Evolutionary conservation across 176 grass and related monocot species (phyloP).

Genomic region (Triticum dicoccoides): DNA sequence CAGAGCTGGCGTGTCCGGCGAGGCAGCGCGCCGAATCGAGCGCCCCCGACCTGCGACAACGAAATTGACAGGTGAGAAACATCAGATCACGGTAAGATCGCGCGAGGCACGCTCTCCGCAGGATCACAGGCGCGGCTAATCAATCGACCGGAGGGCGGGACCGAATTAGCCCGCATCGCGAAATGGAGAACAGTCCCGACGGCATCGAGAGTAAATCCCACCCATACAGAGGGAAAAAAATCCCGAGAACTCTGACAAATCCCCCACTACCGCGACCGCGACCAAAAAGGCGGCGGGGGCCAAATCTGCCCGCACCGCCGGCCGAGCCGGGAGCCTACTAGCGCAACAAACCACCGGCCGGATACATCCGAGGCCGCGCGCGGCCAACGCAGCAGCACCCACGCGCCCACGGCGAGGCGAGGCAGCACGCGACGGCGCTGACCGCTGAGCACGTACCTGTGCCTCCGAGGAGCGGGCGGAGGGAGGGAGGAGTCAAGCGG

Average conservation of each 20-base stretch:
- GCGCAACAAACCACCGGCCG: not conserved
- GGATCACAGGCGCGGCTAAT: not conserved
- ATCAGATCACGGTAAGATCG: not conserved
- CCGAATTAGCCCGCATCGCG: not conserved
- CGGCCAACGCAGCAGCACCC: too few relatives aligned
- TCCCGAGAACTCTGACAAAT: not conserved
- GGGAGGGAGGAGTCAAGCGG: too few relatives aligned
- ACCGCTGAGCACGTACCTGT: not conserved
- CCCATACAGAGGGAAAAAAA: too few relatives aligned
- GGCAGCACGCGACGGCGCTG: too few relatives aligned
- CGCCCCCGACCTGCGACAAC: constrained; percentile 12
- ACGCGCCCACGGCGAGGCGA: too few relatives aligned
- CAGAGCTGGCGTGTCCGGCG: not conserved
- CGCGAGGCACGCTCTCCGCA: not conserved
- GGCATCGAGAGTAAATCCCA: not conserved
- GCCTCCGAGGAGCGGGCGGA: not conserved
- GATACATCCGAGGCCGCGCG: not conserved
- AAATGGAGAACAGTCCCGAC: not conserved
- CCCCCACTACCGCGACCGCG: not conserved
- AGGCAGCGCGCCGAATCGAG: not conserved
- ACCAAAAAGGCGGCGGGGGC: not conserved
- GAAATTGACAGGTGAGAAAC: not conserved
- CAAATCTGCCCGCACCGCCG: not conserved
- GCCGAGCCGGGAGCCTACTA: not conserved
- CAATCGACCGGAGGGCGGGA: not conserved